Conservation (phyloP, 2,329 filamentous ascomycete genomes). For the Fusarium zealandicum region DNA sequence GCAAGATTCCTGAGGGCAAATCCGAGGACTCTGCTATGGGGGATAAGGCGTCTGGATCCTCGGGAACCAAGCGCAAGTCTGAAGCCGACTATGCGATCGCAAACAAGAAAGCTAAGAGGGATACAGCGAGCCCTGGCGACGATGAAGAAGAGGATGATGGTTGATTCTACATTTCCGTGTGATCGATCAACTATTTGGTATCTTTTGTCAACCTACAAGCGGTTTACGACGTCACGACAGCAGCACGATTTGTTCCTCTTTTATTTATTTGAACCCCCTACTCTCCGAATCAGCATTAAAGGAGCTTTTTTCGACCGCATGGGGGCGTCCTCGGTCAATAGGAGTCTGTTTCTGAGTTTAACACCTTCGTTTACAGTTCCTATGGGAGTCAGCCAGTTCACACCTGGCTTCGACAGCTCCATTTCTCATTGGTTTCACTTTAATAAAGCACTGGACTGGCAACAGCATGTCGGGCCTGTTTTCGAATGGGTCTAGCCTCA, state of each 20-base stretch:
- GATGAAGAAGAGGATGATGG: slow-evolving; percentile 56
- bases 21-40: slow-evolving; percentile 40
- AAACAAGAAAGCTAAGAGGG: slow-evolving; percentile 66
- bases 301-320: slow-evolving; percentile 13
- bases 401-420: neutral
- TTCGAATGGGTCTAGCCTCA: slow-evolving; percentile 33
- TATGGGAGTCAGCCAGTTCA: slow-evolving; percentile 1
- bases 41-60: slow-evolving; percentile 37
- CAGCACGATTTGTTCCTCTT: slow-evolving; percentile 40
- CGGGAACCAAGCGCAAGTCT: slow-evolving; percentile 68
- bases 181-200: slow-evolving; percentile 31
- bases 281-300: slow-evolving; percentile 9
- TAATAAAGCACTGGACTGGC: slow-evolving; percentile 51
- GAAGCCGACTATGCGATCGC: slow-evolving; percentile 56
- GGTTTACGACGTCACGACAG: slow-evolving; percentile 50
- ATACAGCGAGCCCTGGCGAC: slow-evolving; percentile 48
- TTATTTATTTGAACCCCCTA: slow-evolving; percentile 21
- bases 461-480: slow-evolving; percentile 45
- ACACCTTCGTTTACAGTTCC: slow-evolving; percentile 27
- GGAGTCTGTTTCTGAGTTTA: slow-evolving; percentile 20
- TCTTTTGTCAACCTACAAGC: slow-evolving; percentile 42
- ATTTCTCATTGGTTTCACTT: slow-evolving; percentile 33
- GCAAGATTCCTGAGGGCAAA: slow-evolving; percentile 54
- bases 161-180: slow-evolving; percentile 39
- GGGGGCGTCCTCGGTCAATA: slow-evolving; percentile 20